These are phyloP conservation scores for Glycine latifolia DNA, from an alignment of 306 rosid species.

Conservation along the genomic window DNA sequence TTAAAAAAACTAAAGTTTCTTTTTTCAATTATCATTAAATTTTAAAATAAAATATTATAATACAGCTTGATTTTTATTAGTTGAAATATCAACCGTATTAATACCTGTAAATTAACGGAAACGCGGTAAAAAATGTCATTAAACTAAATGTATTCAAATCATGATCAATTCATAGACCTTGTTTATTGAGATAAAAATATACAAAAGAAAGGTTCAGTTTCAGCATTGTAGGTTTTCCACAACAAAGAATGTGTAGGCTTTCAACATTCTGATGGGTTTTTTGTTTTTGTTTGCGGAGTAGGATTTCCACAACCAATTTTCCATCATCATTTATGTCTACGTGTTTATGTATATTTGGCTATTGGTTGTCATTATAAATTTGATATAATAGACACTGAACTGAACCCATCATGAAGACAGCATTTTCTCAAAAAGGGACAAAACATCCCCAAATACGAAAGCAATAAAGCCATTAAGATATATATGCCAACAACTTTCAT, in stretches of 20 bases:
- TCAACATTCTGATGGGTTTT: slow-evolving; percentile 33
- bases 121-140: too few species aligned
- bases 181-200: too few species aligned
- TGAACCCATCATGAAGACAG: slow-evolving; percentile 12
- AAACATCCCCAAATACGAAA: slow-evolving; percentile 1
- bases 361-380: not conserved
- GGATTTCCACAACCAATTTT: slow-evolving; percentile 52
- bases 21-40: too few species aligned
- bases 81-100: too few species aligned
- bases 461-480: not conserved
- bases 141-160: too few species aligned
- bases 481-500: not conserved
- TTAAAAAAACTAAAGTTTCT: too few species aligned
- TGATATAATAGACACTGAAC: not conserved
- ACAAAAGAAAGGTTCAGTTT: too few species aligned
- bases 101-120: too few species aligned
- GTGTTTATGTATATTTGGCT: not conserved
- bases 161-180: too few species aligned
- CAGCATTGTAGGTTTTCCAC: too few species aligned
- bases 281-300: slow-evolving; percentile 46
- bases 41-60: too few species aligned
- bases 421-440: not conserved
- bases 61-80: too few species aligned
- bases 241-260: not conserved
- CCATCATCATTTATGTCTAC: not conserved